Conservation (phyloP, 805 yeast species). For the Citeromyces matritensis region DNA sequence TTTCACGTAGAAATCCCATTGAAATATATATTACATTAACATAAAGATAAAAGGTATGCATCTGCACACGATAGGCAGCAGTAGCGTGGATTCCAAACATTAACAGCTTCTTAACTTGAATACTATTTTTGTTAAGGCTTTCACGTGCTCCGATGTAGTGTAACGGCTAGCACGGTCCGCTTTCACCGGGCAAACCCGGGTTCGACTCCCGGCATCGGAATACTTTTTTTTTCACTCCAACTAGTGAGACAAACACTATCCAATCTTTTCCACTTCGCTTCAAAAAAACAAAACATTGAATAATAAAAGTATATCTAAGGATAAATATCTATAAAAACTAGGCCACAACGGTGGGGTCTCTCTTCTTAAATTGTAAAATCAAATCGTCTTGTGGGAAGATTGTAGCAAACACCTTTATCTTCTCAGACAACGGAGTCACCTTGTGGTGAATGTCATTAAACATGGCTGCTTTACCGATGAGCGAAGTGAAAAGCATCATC, state of each 20-base stretch:
- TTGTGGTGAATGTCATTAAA: conserved; percentile 69
- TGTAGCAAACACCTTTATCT: conserved; percentile 93
- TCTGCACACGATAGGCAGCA: too few relatives aligned
- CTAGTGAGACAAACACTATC: too few relatives aligned
- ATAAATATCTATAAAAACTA: too few relatives aligned
- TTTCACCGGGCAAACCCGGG: conserved; percentile 81
- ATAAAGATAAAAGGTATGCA: too few relatives aligned
- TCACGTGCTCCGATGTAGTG: conserved; percentile 79
- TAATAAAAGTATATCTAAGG: too few relatives aligned
- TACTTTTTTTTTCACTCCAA: neutral
- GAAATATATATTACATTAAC: too few relatives aligned
- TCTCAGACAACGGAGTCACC: conserved; percentile 74
- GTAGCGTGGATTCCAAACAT: too few relatives aligned
- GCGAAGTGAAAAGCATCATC: conserved; percentile 72
- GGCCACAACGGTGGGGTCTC: conserved; percentile 32
- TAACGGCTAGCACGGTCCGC: conserved; percentile 81
- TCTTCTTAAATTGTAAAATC: conserved; percentile 53
- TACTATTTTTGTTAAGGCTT: too few relatives aligned
- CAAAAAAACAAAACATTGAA: too few relatives aligned
- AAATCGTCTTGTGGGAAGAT: conserved; percentile 96
- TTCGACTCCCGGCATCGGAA: conserved; percentile 83
- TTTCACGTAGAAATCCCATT: too few relatives aligned
- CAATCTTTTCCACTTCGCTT: too few relatives aligned
- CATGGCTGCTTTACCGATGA: conserved; percentile 85
- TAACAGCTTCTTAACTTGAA: too few relatives aligned